These are phyloP conservation scores for Leptodontidium sp. DNA, from an alignment of 2,329 filamentous ascomycete genomes.

Conservation along the genomic window DNA sequence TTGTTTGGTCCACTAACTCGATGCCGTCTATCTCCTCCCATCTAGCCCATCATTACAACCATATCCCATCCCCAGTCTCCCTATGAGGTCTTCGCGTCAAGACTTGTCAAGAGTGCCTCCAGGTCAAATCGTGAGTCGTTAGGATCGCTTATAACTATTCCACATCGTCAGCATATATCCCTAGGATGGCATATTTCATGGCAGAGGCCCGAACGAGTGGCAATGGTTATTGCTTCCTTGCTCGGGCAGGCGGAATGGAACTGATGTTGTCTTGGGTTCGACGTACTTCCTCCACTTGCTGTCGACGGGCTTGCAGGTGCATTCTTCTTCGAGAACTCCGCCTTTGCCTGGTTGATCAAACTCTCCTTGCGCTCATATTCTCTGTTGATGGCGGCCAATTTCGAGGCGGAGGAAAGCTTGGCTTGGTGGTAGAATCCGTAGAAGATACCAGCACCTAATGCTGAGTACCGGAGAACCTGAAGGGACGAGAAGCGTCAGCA, in stretches of 20 bases:
- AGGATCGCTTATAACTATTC: conserved; percentile 75
- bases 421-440: conserved; percentile 97
- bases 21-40: conserved; percentile 39
- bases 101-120: conserved; percentile 79
- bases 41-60: conserved; percentile 41
- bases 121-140: conserved; percentile 92
- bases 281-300: conserved; percentile 50
- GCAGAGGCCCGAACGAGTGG: not conserved
- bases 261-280: not conserved
- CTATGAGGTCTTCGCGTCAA: conserved; percentile 56
- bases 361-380: conserved; percentile 92
- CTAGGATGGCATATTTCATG: not conserved
- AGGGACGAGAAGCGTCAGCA: conserved; percentile 21
- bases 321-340: conserved; percentile 85
- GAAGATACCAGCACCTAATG: conserved; percentile 88
- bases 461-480: conserved; percentile 96
- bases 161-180: not conserved
- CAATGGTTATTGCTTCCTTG: not conserved
- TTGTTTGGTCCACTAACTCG: conserved; percentile 26
- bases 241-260: not conserved
- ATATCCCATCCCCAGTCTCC: conserved; percentile 20
- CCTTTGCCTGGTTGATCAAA: conserved; percentile 92
- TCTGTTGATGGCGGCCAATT: conserved; percentile 73
- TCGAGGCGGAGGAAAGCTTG: conserved; percentile 76
- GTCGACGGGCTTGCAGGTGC: conserved; percentile 53